Conservation (phyloP, 768 basidiomycete species). For the Calocybe indica region DNA sequence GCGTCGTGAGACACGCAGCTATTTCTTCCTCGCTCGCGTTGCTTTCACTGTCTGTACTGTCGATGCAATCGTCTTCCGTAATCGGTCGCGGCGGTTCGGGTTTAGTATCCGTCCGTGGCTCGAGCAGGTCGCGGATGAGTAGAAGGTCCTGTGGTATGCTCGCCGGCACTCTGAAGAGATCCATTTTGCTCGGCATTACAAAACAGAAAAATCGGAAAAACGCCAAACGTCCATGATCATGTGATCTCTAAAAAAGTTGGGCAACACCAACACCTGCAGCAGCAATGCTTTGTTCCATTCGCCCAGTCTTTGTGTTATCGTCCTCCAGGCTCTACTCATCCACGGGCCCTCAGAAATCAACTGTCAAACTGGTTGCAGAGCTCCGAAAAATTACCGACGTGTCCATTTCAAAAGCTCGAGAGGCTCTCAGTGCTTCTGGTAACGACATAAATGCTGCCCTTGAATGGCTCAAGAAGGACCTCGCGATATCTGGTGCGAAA, state of each 20-base stretch:
- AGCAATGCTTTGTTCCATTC: conserved; percentile 11
- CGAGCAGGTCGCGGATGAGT: conserved; percentile 64
- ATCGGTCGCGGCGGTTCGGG: conserved; percentile 2
- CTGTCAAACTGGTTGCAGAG: conserved; percentile 77
- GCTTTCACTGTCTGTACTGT: conserved; percentile 45
- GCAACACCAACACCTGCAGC: conserved; percentile 7
- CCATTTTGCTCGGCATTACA: conserved; percentile 19
- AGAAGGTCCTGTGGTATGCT: conserved; percentile 66
- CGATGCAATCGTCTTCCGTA: conserved; percentile 39
- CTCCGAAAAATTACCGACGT: conserved; percentile 78
- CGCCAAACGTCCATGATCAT: neutral
- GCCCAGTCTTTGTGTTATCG: conserved; percentile 10
- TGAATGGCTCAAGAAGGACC: conserved; percentile 76
- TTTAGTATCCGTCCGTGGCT: conserved; percentile 14
- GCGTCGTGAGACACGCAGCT: conserved; percentile 49
- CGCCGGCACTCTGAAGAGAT: conserved; percentile 56
- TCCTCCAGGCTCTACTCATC: conserved; percentile 40
- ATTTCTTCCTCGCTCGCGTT: conserved; percentile 68
- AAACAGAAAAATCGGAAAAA: neutral
- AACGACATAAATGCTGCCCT: conserved; percentile 74
- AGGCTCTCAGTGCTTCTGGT: conserved; percentile 71
- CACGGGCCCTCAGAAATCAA: conserved; percentile 45
- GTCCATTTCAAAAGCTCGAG: conserved; percentile 82
- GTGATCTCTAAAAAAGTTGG: neutral
- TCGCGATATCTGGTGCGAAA: conserved; percentile 60